These are phyloP conservation scores for Aspergillus avenaceus DNA, from an alignment of 495 filamentous ascomycete species.

Conservation along the genomic window DNA sequence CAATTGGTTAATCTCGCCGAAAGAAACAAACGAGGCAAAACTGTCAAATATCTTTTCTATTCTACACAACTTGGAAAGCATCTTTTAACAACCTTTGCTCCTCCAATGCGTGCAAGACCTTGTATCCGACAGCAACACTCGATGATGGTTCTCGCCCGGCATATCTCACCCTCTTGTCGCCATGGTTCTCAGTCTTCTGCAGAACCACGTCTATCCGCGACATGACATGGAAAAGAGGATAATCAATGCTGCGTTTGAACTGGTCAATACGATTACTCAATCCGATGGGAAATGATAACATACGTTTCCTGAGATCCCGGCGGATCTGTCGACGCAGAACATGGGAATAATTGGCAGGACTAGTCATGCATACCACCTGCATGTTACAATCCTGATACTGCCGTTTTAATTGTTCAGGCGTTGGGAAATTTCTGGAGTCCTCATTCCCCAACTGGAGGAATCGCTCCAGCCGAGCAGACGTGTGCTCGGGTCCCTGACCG, in stretches of 20 bases:
- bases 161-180: neutral
- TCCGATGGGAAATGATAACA: no score
- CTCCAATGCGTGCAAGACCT: neutral
- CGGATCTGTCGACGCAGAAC: slow-evolving; percentile 85
- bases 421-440: slow-evolving; percentile 78
- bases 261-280: no score
- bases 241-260: slow-evolving; percentile 76
- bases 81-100: neutral
- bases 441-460: slow-evolving; percentile 89
- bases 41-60: no score
- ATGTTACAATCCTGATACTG: slow-evolving; percentile 95
- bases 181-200: neutral
- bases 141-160: neutral
- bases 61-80: neutral
- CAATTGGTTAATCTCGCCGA: no score
- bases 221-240: slow-evolving; percentile 64
- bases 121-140: neutral
- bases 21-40: no score
- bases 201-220: neutral
- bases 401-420: slow-evolving; percentile 70
- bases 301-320: slow-evolving; percentile 88
- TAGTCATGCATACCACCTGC: slow-evolving; percentile 84
- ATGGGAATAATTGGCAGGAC: slow-evolving; percentile 81
- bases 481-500: slow-evolving; percentile 88
- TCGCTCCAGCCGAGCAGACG: slow-evolving; percentile 82